Conservation (phyloP, 1,284 basidiomycete species). For the Heliocybe sulcata region DNA sequence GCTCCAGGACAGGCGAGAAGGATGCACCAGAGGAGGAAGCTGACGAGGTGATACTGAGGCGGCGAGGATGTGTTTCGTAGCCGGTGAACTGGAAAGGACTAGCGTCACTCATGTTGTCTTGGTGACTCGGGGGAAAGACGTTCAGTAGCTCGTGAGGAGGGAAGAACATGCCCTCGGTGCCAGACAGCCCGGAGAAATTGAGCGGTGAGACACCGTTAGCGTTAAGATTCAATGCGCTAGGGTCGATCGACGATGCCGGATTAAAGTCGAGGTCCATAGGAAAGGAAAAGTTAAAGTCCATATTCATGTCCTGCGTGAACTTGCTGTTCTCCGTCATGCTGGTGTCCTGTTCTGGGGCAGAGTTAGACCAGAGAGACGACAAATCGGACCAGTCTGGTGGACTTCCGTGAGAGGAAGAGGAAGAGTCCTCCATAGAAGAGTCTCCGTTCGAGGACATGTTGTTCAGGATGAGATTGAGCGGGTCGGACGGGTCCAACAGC, state of each 20-base stretch:
- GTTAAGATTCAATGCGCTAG: constrained; percentile 52
- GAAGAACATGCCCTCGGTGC: constrained; percentile 5
- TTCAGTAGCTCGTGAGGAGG: constrained; percentile 14
- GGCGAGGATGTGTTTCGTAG: constrained; percentile 19
- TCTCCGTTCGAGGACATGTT: constrained; percentile 25
- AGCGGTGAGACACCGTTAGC: constrained; percentile 8
- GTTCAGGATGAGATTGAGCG: constrained; percentile 44
- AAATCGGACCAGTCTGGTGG: constrained; percentile 1
- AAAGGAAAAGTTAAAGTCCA: constrained; percentile 37
- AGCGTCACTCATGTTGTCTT: not conserved
- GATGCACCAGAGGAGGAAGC: constrained; percentile 46
- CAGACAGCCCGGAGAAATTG: constrained; percentile 18
- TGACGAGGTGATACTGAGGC: constrained; percentile 37
- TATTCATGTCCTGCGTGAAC: not conserved
- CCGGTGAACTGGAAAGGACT: constrained; percentile 9
- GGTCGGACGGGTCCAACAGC: constrained; percentile 38
- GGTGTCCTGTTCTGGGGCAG: not conserved
- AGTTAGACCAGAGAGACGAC: not conserved
- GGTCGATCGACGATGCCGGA: constrained; percentile 49
- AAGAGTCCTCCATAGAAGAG: constrained; percentile 25
- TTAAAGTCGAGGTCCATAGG: constrained; percentile 36
- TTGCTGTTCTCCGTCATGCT: not conserved
- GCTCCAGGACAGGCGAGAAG: constrained; percentile 37
- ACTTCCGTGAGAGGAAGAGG: not conserved
- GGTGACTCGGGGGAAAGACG: constrained; percentile 10